Evolutionary conservation across 2,329 filamentous ascomycete species (phyloP).

Genomic region (Fusarium temperatum): DNA sequence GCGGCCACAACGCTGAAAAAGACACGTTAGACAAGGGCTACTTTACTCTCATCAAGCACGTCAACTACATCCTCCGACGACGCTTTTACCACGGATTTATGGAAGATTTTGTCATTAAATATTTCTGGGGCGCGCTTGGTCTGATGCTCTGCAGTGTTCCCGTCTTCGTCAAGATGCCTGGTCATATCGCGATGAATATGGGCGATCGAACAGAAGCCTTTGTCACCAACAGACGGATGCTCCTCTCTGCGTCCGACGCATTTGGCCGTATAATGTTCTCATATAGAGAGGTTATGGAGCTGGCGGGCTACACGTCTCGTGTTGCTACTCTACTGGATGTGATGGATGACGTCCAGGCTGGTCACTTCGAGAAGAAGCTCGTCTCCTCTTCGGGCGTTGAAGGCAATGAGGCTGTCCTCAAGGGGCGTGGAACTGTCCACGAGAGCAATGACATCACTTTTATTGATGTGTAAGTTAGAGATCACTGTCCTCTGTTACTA

Average conservation of each 20-base stretch:
- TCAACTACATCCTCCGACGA: slow-evolving; percentile 90
- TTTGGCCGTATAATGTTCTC: slow-evolving; percentile 98
- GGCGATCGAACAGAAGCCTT: slow-evolving; percentile 80
- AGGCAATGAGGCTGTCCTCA: slow-evolving; percentile 83
- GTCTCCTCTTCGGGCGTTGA: slow-evolving; percentile 87
- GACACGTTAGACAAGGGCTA: slow-evolving; percentile 97
- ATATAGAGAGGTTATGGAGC: slow-evolving; percentile 95
- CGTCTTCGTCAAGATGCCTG: slow-evolving; percentile 93
- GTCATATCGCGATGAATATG: slow-evolving; percentile 70
- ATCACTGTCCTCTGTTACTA: background rate
- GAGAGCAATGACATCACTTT: slow-evolving; percentile 89
- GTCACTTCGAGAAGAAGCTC: slow-evolving; percentile 95
- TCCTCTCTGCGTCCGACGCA: slow-evolving; percentile 92
- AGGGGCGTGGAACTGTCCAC: slow-evolving; percentile 80
- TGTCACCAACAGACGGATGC: slow-evolving; percentile 91
- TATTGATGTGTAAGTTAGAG: slow-evolving; percentile 71
- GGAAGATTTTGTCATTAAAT: slow-evolving; percentile 99
- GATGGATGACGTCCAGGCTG: slow-evolving; percentile 90
- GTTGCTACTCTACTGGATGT: slow-evolving; percentile 91
- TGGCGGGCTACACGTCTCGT: slow-evolving; percentile 93
- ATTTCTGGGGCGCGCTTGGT: slow-evolving; percentile 96
- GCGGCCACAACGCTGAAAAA: slow-evolving; percentile 92
- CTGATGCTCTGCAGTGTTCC: slow-evolving; percentile 92
- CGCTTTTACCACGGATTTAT: slow-evolving; percentile 98
- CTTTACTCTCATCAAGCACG: slow-evolving; percentile 98